Conservation (phyloP, 192 early-diverging fungal species). For the Umbelopsis ramanniana region DNA sequence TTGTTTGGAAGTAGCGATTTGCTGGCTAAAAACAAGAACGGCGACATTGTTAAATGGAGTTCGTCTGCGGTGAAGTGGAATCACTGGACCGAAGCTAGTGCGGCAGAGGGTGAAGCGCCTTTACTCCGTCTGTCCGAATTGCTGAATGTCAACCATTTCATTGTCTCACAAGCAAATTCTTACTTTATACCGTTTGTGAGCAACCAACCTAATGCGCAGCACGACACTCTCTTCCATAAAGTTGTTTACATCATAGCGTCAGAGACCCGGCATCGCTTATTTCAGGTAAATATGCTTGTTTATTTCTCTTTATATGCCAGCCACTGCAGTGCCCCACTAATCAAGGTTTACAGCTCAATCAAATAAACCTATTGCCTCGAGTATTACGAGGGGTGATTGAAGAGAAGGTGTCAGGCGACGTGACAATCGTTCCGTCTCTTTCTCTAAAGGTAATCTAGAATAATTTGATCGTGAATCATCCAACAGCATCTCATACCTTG, state of each 20-base stretch:
- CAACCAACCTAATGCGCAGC: conserved; percentile 45
- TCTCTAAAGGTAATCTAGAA: conserved; percentile 41
- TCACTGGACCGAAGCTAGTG: conserved; percentile 43
- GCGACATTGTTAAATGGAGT: conserved; percentile 69
- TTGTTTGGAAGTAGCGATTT: conserved; percentile 71
- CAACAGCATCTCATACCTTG: neutral
- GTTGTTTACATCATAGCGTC: conserved; percentile 53
- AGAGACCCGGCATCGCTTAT: conserved; percentile 66
- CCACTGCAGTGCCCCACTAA: neutral
- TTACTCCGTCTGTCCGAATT: conserved; percentile 70
- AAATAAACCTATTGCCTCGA: conserved; percentile 64
- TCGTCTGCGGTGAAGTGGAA: conserved; percentile 53
- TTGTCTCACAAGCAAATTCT: conserved; percentile 77
- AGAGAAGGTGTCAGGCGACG: conserved; percentile 68
- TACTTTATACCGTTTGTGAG: conserved; percentile 70
- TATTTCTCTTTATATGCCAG: neutral
- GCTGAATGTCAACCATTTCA: conserved; percentile 87
- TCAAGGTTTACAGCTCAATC: conserved; percentile 47
- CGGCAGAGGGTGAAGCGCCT: conserved; percentile 63
- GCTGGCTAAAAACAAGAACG: conserved; percentile 72
- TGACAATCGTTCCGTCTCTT: conserved; percentile 71
- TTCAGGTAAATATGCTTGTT: conserved; percentile 50
- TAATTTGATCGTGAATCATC: neutral
- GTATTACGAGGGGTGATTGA: conserved; percentile 61
- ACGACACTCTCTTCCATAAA: conserved; percentile 43